Evolutionary conservation across 164 flowering plant species (phyloP).

Genomic region (Nymphaea colorata): DNA sequence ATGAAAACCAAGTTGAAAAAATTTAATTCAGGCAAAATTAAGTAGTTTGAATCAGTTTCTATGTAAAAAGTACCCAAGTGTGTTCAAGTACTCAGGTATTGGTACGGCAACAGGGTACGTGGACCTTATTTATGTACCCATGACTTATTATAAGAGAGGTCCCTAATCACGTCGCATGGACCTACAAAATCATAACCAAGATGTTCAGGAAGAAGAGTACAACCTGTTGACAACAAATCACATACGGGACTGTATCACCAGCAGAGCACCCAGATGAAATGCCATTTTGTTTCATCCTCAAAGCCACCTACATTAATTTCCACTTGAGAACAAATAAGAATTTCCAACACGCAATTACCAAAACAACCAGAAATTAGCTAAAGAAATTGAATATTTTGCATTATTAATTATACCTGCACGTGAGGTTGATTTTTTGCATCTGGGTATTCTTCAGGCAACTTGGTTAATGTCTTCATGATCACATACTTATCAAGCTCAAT

Average conservation of each 20-base stretch:
- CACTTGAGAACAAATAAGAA: constrained; percentile 8
- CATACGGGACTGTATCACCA: constrained; percentile 88
- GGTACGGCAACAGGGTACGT: too few species aligned
- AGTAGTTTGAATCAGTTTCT: too few species aligned
- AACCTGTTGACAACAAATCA: constrained; percentile 91
- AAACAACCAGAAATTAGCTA: not conserved
- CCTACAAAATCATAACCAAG: too few species aligned
- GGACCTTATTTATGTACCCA: too few species aligned
- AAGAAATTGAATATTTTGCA: not conserved
- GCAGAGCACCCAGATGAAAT: constrained; percentile 65
- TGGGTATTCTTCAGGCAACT: constrained; percentile 92
- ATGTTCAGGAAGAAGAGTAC: too few species aligned
- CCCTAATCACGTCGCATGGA: too few species aligned
- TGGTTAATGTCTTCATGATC: constrained; percentile 83
- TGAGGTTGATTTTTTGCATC: constrained; percentile 97
- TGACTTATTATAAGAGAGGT: too few species aligned
- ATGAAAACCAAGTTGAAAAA: too few species aligned
- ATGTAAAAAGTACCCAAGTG: too few species aligned
- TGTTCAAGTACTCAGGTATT: too few species aligned
- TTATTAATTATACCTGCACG: constrained; percentile 45
- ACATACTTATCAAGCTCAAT: constrained; percentile 83
- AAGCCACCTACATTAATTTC: constrained; percentile 78
- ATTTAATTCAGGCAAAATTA: too few species aligned
- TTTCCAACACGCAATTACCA: not conserved
- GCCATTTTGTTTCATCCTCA: constrained; percentile 77